Base-by-base conservation (phyloP, 1,284 basidiomycete genomes). In the Chalciporus sp. region DNA sequence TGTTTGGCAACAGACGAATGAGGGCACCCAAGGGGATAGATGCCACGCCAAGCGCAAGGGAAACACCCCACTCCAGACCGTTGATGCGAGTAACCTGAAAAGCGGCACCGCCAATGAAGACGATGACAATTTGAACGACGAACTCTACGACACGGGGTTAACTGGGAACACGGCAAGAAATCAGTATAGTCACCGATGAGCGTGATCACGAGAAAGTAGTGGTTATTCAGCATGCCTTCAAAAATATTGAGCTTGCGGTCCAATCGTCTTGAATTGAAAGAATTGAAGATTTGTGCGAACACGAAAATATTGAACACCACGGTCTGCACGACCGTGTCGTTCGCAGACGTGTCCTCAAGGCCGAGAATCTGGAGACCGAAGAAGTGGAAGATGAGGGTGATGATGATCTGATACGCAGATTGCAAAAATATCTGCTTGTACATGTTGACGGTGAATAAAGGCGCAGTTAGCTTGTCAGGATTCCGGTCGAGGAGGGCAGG, bases 241-340 rank as follows among this genome's bases (percentile, higher is more conserved):
- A 98, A 94, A 56, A 98, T 84, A 73, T 99, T 99, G 60, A 95
- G 79, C 55, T 85, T 83, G 56, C 84, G 84, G 64, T 96, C 94
- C 49, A 99, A 78, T 42, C 93, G 81, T 52, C 96, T 81, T 61
- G 89, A 94, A 68, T 98, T 98, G 73, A 98, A 73, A 58, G 94
- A 95, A 77, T 98, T 98, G 76, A 86, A 93, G 62, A 98, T 94
- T 71, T 97, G 94, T 47, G 92, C 93, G 73, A 98, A 98, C 43
- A 99, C 96, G 67, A 98, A 99, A 16, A 88, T 81, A 69, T 98
- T 99, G 85, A 99, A 99, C 40, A 98, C 91, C 12, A 98, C 78
- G 0, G 95, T 94, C 63, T 88, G 85, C 11, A 96, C 79, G 52
- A 89, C 75, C 9, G 75, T 68, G n/a, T 80, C 64, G 44, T 80